Base-by-base conservation (phyloP, 805 yeast genomes). In the Vanderwaltozyma polyspora region DNA sequence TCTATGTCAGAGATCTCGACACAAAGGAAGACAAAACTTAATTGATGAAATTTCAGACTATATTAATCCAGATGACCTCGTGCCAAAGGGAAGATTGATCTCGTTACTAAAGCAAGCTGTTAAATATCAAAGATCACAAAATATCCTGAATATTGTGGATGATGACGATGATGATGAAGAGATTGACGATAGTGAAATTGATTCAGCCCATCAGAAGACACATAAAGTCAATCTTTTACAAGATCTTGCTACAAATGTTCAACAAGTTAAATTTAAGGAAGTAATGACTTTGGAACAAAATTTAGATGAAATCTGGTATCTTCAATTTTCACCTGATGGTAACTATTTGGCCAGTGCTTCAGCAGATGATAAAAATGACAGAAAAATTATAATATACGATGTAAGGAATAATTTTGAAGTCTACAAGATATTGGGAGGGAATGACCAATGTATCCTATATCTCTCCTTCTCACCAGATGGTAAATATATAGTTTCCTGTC, bases 301-400 rank as follows among this genome's bases (percentile, higher is more conserved):
- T 48, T 55, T 60, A 1, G 74, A 78, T 49, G 94, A 87, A 53
- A 89, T 84, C 10, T 87, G 96, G 96, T 79, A 67, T 50, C 66
- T 80, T 11, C 71, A 72, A 37, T 86, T 83, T 50, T 79, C 91
- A 5, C 81, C 85, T 30, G 69, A 72, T 57, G 95, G 95, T 3
- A 68, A 66, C 41, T 75, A 64, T 42, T 60, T 87, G 26, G 93
- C 84, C n/a, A 72, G 87, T 1, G 80, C 87, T 0, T 75, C 91
- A 6, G 68, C 74, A 12, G 93, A 52, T 18, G 41, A 52, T 12
- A 32, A 42, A 7, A 46, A 49, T 3, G 60, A 84, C 51, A 67
- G 74, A 6, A 63, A 67, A 17, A 65, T 83, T 25, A 59, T 74
- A 22, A 64, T 86, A 10, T 85, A 82, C 60, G 79, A 78, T 51